Evolutionary conservation across 2,329 filamentous ascomycete species (phyloP), one percentile per base, ranked within the genome.

Genomic region (Sporothrix mexicana): DNA sequence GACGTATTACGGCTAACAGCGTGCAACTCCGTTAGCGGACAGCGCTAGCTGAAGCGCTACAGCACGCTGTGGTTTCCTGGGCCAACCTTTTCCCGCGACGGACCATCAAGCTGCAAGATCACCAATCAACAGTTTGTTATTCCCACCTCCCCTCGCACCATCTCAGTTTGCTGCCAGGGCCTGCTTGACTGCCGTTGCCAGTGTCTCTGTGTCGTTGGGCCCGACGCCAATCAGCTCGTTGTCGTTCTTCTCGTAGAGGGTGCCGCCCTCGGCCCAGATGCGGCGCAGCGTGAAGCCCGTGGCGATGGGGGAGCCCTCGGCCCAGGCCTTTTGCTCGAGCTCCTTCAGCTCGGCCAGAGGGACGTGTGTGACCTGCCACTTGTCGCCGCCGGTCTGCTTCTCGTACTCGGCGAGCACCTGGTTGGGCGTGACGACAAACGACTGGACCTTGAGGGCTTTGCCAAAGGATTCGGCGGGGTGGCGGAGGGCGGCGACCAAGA

Each of bases 221-320:
- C 78, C 77, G 12, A 87, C 51, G 0, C 85, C 88, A 70, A 93
- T 84, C 1, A 84, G 76, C 41, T 84, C 85, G 77, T 94, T 93
- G 78, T 93, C 91, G 71, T 89, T 87, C 80, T 88, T 87, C 1
- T 88, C 86, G 78, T 94, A 93, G 62, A 93, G 79, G 0, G 92
- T 94, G 0, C 90, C 90, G 0, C 92, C 92, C 77, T 92, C 88
- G 0, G 88, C 87, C 92, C 92, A 94, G 69, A 94, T 94, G 20
- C 92, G 83, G 62, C 89, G 83, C 75, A 94, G 81, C 0, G 92
- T 93, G 67, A 86, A 84, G 0, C 82, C 75, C 0, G 88, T 88
- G 0, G 89, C 90, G 20, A 78, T 74, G 0, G 89, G 84, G 64
- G 84, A 80, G 0, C 84, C 83, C 47, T 84, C 82, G 17, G 84